Percentiles rank a stretch among this genome's conserved stretches.
These are phyloP conservation scores for Penicillium roqueforti DNA, from an alignment of 495 filamentous ascomycete genomes.

Conservation along the genomic window DNA sequence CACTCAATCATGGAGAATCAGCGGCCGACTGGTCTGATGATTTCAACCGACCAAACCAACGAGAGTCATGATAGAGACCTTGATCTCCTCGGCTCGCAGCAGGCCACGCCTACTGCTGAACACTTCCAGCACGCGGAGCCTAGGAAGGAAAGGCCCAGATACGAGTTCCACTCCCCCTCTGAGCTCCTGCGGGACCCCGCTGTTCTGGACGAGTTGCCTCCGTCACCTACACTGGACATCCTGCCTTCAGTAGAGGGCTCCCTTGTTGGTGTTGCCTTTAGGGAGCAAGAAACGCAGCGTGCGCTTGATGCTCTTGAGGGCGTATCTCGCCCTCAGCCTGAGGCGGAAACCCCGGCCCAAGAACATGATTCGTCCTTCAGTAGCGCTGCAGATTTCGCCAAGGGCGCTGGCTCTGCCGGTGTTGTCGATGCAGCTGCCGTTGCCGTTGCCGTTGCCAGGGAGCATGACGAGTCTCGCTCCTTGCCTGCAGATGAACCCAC, in stretches of 20 bases:
- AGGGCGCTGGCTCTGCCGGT: conserved; percentile 21
- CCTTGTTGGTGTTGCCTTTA: conserved; percentile 16
- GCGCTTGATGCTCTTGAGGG: conserved; percentile 6
- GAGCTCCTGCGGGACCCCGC: conserved; percentile 40
- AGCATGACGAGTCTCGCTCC: not conserved
- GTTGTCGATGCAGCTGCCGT: conserved; percentile 30
- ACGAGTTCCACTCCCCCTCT: conserved; percentile 46
- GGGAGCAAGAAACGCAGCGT: conserved; percentile 9
- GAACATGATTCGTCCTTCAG: conserved; percentile 4
- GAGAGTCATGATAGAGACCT: conserved; percentile 6
- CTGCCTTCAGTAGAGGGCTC: conserved; percentile 41
- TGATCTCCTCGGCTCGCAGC: conserved; percentile 26
- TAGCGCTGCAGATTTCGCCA: not conserved
- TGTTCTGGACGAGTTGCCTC: conserved; percentile 24
- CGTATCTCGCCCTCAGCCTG: not conserved
- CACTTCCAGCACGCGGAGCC: conserved; percentile 2
- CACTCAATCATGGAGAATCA: conserved; percentile 19
- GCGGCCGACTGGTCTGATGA: conserved; percentile 18
- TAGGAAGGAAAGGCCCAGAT: conserved; percentile 35
- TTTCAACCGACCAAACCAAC: conserved; percentile 20
- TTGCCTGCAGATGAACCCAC: not conserved
- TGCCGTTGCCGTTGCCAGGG: conserved; percentile 22
- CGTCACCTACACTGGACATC: conserved; percentile 22
- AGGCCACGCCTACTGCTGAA: conserved; percentile 25
- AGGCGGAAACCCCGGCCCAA: conserved; percentile 23